A percentile compares a stretch with the other conserved stretches of the same genome.
phyloP scores from a whole-genome alignment of 1,284 basidiomycete genomes.

The Trichosporon coremiiforme region DNA sequence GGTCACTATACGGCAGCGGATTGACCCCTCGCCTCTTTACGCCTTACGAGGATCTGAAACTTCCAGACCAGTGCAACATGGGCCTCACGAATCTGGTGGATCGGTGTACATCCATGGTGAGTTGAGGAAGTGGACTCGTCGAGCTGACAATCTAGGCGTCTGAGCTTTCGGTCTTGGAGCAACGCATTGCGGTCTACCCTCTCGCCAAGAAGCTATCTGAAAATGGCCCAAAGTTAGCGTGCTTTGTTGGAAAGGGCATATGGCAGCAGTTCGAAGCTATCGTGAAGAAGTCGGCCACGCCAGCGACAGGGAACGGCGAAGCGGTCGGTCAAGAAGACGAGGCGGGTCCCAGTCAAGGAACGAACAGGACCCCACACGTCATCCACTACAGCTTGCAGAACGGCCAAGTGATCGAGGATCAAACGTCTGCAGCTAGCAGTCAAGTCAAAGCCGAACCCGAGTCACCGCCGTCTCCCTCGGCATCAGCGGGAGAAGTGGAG shows the following conservation, averaged over 20 bases:
- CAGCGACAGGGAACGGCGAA: neutral
- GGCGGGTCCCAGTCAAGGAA: constrained; percentile 4
- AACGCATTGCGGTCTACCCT: constrained; percentile 59
- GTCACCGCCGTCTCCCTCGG: neutral
- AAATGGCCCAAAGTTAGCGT: constrained; percentile 65
- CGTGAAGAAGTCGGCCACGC: constrained; percentile 26
- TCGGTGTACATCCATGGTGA: constrained; percentile 63
- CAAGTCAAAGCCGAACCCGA: constrained; percentile 20
- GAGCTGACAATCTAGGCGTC: constrained; percentile 35
- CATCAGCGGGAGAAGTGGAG: neutral
- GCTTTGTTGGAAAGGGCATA: constrained; percentile 73
- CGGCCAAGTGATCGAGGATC: neutral
- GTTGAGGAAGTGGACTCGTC: constrained; percentile 22
- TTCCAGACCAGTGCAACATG: constrained; percentile 55
- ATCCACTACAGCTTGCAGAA: neutral
- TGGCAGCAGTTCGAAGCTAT: constrained; percentile 62
- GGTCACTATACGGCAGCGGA: constrained; percentile 52
- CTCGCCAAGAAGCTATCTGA: constrained; percentile 64
- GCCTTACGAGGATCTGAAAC: constrained; percentile 44
- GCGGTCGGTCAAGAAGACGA: neutral
- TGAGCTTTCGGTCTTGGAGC: constrained; percentile 64
- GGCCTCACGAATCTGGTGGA: constrained; percentile 68
- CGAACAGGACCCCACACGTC: neutral
- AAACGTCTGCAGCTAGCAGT: neutral
- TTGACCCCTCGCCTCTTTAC: constrained; percentile 59